Evolutionary conservation across 2,329 filamentous ascomycete genomes (phyloP).

Genomic region (Xylaria sp.): DNA sequence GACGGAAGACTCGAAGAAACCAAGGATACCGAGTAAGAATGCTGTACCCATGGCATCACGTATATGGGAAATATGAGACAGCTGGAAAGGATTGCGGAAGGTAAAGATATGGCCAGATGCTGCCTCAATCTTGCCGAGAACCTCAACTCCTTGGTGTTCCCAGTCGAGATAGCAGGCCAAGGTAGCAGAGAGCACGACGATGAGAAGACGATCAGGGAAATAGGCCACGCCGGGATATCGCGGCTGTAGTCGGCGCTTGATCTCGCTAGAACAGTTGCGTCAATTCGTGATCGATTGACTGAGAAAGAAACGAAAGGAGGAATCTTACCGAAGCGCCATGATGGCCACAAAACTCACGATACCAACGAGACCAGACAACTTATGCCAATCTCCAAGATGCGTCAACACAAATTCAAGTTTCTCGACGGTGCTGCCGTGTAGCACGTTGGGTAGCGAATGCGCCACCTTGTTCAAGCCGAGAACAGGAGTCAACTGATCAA

Average conservation of each 20-base stretch:
- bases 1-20: constrained; percentile 98
- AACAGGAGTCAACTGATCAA: constrained; percentile 90
- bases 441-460: constrained; percentile 54
- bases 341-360: constrained; percentile 78
- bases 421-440: constrained; percentile 79
- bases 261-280: constrained; percentile 48
- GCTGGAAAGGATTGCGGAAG: constrained; percentile 80
- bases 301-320: not conserved
- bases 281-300: not conserved
- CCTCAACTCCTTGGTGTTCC: constrained; percentile 72
- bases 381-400: constrained; percentile 62
- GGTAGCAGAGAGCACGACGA: constrained; percentile 79
- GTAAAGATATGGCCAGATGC: constrained; percentile 66
- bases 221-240: constrained; percentile 78
- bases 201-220: constrained; percentile 82
- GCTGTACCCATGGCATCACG: constrained; percentile 83
- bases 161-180: constrained; percentile 72
- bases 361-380: constrained; percentile 70
- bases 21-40: constrained; percentile 87
- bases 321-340: constrained; percentile 73
- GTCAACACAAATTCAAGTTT: constrained; percentile 75
- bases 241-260: constrained; percentile 76
- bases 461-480: constrained; percentile 68
- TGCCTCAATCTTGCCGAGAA: constrained; percentile 77
- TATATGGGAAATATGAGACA: constrained; percentile 72